A percentile compares a stretch with the other conserved stretches of the same genome.
Conservation (phyloP, 345 rosid species). For the Trapa incisa region DNA sequence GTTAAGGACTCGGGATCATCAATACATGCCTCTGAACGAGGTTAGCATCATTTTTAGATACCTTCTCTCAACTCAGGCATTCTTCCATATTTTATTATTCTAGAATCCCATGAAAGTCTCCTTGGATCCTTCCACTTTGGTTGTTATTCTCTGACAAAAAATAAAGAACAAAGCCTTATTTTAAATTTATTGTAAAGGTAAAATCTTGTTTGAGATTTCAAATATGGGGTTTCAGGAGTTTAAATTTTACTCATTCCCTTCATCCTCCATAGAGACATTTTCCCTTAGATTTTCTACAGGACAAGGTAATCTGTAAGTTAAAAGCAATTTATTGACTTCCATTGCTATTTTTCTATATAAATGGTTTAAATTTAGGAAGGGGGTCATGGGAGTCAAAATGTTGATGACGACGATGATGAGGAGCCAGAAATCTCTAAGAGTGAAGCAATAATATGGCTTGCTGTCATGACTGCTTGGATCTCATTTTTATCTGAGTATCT, state of each 20-base stretch:
- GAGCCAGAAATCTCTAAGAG: conserved; percentile 64
- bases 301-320: neutral
- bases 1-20: conserved; percentile 42
- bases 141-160: no score
- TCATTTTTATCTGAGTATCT: conserved; percentile 77
- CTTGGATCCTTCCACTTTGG: no score
- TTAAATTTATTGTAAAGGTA: no score
- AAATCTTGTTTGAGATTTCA: no score
- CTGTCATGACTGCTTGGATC: conserved; percentile 79
- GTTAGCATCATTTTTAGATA: conserved; percentile 16
- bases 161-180: no score
- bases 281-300: no score
- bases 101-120: neutral
- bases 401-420: conserved; percentile 39
- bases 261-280: no score
- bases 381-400: conserved; percentile 16
- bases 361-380: conserved; percentile 31
- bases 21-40: conserved; percentile 43
- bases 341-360: neutral
- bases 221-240: no score
- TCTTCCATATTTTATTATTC: neutral
- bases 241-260: no score
- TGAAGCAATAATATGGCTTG: conserved; percentile 82
- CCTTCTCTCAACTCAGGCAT: neutral
- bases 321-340: neutral